These are phyloP conservation scores for Trichophyton mentagrophytes DNA, from an alignment of 2,329 filamentous ascomycete genomes.

Conservation along the genomic window DNA sequence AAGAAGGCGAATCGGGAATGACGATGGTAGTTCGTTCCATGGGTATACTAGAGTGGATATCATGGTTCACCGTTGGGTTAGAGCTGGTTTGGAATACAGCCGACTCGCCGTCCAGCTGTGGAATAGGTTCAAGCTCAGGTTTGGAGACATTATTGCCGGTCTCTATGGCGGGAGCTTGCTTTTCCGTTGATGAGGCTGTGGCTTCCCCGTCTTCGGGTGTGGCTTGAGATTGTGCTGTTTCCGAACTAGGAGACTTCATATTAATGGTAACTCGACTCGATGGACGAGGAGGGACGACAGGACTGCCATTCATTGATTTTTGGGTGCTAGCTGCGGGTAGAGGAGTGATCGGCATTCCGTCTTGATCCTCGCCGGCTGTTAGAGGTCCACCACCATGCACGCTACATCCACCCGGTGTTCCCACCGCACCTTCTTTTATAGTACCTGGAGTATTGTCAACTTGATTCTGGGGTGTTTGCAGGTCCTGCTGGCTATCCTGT, in stretches of 20 bases:
- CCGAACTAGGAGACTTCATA: conserved; percentile 23
- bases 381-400: background rate
- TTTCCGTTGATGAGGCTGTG: background rate
- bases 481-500: background rate
- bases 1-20: conserved; percentile 33
- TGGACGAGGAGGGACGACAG: conserved; percentile 18
- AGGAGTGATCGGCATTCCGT: background rate
- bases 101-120: background rate
- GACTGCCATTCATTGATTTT: background rate
- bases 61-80: conserved; percentile 5
- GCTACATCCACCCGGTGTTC: background rate
- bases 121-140: background rate
- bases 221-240: background rate
- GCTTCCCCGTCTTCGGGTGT: background rate
- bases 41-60: conserved; percentile 6
- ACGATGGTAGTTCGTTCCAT: conserved; percentile 15
- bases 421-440: background rate
- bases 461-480: background rate
- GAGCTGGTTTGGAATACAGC: conserved; percentile 5
- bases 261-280: conserved; percentile 39
- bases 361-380: background rate
- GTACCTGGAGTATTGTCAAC: background rate
- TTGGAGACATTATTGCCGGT: background rate
- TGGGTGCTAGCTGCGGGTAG: background rate
- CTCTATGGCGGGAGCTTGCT: background rate